Conservation (phyloP, 2,329 filamentous ascomycete species). For the Ramularia endophylla region DNA sequence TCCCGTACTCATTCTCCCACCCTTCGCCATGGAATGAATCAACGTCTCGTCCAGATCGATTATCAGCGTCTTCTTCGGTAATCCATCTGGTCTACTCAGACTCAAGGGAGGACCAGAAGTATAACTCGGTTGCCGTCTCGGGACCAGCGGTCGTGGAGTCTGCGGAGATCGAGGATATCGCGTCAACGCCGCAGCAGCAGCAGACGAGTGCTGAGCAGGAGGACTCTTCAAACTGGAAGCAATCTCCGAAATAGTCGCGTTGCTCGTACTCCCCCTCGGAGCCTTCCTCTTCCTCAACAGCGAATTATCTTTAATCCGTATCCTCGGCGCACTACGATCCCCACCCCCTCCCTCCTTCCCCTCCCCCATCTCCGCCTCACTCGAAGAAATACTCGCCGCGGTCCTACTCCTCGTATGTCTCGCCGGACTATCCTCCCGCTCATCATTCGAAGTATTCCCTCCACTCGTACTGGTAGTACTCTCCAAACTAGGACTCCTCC, state of each 20-base stretch:
- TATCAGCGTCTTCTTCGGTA: conserved; percentile 85
- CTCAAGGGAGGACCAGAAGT: conserved; percentile 47
- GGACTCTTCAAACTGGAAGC: conserved; percentile 85
- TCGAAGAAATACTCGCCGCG: too few species aligned
- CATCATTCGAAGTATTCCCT: conserved; percentile 57
- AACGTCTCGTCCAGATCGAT: conserved; percentile 95
- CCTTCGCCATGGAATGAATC: conserved; percentile 97
- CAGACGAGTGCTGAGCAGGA: conserved; percentile 60
- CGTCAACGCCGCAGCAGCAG: conserved; percentile 58
- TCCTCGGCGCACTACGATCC: conserved; percentile 67
- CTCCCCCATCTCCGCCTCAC: too few species aligned
- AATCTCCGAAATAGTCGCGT: conserved; percentile 43
- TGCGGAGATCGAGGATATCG: conserved; percentile 87
- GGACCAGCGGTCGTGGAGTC: conserved; percentile 84
- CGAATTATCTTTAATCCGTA: conserved; percentile 82
- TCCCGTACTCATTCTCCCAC: conserved; percentile 88
- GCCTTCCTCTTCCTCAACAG: conserved; percentile 63
- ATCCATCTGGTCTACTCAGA: conserved; percentile 40
- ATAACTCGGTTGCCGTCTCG: conserved; percentile 83
- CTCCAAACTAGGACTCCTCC: too few species aligned
- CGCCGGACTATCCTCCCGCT: conserved; percentile 43
- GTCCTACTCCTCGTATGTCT: conserved; percentile 62
- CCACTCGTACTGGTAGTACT: too few species aligned
- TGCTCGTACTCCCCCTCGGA: conserved; percentile 42
- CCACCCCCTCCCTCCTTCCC: conserved; percentile 50